Conservation (phyloP, 352 stramenopile genomes). For the Pythium myriotylum region DNA sequence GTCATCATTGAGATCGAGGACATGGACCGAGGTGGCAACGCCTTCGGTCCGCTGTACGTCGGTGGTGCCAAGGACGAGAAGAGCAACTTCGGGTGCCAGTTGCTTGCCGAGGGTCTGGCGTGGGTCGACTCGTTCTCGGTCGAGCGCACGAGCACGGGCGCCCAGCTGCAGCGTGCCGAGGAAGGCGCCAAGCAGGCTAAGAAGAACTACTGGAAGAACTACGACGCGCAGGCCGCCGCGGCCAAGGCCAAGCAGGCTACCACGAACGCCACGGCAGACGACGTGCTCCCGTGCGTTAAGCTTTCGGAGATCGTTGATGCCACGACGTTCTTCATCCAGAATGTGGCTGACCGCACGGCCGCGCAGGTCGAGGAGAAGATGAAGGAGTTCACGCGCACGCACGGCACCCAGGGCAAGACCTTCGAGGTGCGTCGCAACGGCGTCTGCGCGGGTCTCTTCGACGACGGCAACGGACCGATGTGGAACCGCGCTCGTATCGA, state of each 20-base stretch:
- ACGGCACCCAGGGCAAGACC: constrained; percentile 87
- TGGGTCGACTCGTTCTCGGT: constrained; percentile 93
- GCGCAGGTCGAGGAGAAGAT: constrained; percentile 93
- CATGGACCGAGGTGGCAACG: constrained; percentile 93
- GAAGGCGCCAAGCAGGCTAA: constrained; percentile 90
- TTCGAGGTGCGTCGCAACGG: constrained; percentile 92
- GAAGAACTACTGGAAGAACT: constrained; percentile 94
- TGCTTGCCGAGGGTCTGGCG: constrained; percentile 93
- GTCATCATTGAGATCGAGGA: constrained; percentile 92
- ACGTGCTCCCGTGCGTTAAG: constrained; percentile 76
- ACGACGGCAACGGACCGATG: constrained; percentile 90
- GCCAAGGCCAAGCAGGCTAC: constrained; percentile 48
- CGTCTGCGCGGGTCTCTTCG: constrained; percentile 94
- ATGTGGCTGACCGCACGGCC: constrained; percentile 85
- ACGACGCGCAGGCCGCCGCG: constrained; percentile 61
- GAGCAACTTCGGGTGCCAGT: constrained; percentile 90
- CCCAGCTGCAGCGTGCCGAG: constrained; percentile 81
- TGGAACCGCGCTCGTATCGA: constrained; percentile 96
- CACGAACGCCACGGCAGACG: constrained; percentile 57
- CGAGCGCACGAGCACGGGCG: constrained; percentile 86
- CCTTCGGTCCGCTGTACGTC: constrained; percentile 88
- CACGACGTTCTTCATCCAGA: constrained; percentile 94
- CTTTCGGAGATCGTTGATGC: constrained; percentile 95
- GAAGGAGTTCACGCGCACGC: constrained; percentile 89
- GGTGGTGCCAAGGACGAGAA: constrained; percentile 55